Evolutionary conservation across 441 rosid genomes (phyloP).

Genomic region (Brassica hybrid): DNA sequence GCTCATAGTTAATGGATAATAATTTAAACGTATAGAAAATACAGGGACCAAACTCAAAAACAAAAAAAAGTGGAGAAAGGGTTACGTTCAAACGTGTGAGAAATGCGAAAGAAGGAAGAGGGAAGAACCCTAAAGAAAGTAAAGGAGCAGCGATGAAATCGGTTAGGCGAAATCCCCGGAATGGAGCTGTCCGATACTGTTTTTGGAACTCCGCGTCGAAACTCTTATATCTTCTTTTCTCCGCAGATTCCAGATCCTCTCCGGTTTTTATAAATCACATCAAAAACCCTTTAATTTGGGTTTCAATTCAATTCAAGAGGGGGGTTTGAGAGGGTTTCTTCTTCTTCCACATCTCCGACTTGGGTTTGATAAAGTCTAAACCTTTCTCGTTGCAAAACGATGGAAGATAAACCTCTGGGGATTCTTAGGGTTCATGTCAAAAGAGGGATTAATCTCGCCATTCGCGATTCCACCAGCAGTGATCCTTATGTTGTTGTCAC

Average conservation of each 20-base stretch:
- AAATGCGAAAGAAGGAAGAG: too few relatives aligned
- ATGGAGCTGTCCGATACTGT: constrained; percentile 25
- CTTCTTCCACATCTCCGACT: constrained; percentile 1
- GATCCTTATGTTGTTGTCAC: constrained; percentile 63
- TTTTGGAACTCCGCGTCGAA: constrained; percentile 27
- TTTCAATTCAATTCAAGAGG: constrained; percentile 8
- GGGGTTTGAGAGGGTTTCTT: constrained; percentile 6
- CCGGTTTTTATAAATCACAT: neutral
- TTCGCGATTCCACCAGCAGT: constrained; percentile 55
- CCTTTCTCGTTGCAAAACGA: constrained; percentile 25
- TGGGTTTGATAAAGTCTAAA: neutral
- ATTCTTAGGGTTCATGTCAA: constrained; percentile 47
- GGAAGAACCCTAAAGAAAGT: constrained; percentile 16
- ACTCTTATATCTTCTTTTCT: neutral
- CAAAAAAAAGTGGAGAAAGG: neutral
- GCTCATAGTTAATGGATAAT: neutral
- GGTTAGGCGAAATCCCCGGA: constrained; percentile 19
- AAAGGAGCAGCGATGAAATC: constrained; percentile 43
- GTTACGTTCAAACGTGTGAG: neutral
- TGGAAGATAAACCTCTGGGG: constrained; percentile 53
- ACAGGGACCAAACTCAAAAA: neutral
- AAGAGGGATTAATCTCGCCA: constrained; percentile 60
- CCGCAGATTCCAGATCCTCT: constrained; percentile 2
- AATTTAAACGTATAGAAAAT: neutral
- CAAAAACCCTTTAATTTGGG: constrained; percentile 12